Percentiles rank a stretch among this genome's conserved stretches.
phyloP scores from a whole-genome alignment of 2,329 filamentous ascomycete species.

The Sarocladiaceae sp. region DNA sequence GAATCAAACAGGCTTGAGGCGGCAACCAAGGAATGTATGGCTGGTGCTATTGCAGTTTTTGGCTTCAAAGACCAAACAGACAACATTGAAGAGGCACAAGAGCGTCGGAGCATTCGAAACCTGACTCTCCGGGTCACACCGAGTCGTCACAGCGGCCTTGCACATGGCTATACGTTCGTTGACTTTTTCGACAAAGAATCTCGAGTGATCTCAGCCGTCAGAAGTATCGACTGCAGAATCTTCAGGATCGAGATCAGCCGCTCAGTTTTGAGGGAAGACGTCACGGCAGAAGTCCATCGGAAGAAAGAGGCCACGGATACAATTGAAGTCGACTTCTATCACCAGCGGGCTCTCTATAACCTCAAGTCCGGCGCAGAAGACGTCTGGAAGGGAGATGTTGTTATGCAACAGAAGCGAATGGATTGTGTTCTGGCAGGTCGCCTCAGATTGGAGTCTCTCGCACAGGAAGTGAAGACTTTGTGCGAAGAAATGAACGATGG shows the following conservation, averaged over 20 bases:
- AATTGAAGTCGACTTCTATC: not conserved
- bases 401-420: conserved; percentile 15
- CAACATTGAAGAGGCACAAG: not conserved
- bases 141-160: not conserved
- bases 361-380: conserved; percentile 11
- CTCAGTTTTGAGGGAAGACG: not conserved
- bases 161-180: conserved; percentile 27
- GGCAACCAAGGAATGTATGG: conserved; percentile 25
- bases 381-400: conserved; percentile 17
- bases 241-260: conserved; percentile 28
- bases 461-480: not conserved
- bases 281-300: too few relatives aligned
- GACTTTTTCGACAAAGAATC: conserved; percentile 28
- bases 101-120: conserved; percentile 29
- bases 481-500: not conserved
- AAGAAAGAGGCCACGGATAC: conserved; percentile 8
- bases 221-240: conserved; percentile 28
- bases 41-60: conserved; percentile 33
- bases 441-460: conserved; percentile 10
- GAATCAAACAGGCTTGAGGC: conserved; percentile 33
- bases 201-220: conserved; percentile 25
- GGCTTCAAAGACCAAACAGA: conserved; percentile 5
- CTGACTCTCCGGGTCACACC: conserved; percentile 38
- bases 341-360: not conserved
- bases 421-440: conserved; percentile 13